Base-by-base conservation (phyloP, 1,284 basidiomycete genomes). In the Marasmius oreades region DNA sequence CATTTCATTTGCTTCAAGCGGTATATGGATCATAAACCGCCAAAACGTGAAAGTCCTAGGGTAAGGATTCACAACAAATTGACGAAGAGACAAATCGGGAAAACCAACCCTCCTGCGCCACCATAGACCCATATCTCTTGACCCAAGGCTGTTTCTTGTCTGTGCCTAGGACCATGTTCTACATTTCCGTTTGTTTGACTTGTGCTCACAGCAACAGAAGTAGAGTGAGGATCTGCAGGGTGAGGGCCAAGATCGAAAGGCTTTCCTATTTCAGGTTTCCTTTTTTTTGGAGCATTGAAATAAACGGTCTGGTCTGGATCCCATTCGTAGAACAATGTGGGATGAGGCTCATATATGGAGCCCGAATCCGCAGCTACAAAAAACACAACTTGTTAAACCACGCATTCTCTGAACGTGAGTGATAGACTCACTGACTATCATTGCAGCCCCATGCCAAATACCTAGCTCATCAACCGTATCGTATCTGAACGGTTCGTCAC, bases 21-120 rank as follows among this genome's bases (percentile, higher is more conserved):
- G 93, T 55, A 99, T 80, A 63, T 90, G 84, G 55, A 98, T 84
- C 69, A 90, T 81, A 77, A 98, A 98, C 54, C 97, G 81, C 92
- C 94, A 98, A 75, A 99, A 99, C 1, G 92, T 93, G 67, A 82
- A 93, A 0, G 89, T 88, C 14, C 92, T 90, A 36, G 16, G 46
- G 47, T 36, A 45, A 22, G 20, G 20, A 14, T 28, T 26, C 44
- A 44, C 60, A 26, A 36, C 46, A 24, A 22, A 59, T 51, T 51
- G 23, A 18, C 31, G 28, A 50, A 33, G 10, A 31, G 20, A 28
- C 28, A 31, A 34, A n/a, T n/a, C 50, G 26, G 31, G 56, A 20
- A n/a, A 16, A 69, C 82, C 52, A 62, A 84, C 86, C 85, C 85
- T 54, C 82, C 79, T 55, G 74, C 71, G 16, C 88, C 87, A 18